Conservation (phyloP, 495 filamentous ascomycete species). For the Penicillium atrosanguineum region DNA sequence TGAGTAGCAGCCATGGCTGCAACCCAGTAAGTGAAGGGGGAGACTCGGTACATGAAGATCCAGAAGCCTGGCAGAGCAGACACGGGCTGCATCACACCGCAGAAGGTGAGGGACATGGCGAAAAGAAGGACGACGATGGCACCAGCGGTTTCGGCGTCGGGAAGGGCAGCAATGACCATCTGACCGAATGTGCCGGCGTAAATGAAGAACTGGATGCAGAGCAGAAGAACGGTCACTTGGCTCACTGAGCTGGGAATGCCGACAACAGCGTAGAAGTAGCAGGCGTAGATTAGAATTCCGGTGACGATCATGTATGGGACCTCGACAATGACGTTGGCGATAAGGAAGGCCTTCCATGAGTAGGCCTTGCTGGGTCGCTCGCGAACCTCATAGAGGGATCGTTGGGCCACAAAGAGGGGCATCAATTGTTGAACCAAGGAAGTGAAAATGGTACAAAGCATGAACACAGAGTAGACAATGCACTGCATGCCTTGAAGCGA, state of each 20-base stretch:
- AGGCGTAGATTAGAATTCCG: slow-evolving; percentile 41
- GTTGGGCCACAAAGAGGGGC: slow-evolving; percentile 61
- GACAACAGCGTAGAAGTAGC: slow-evolving; percentile 50
- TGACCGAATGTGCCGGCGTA: slow-evolving; percentile 49
- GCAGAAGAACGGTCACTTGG: slow-evolving; percentile 51
- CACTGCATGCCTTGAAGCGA: slow-evolving; percentile 50
- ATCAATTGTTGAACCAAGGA: slow-evolving; percentile 58
- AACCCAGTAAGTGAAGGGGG: slow-evolving; percentile 56
- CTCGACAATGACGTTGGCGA: slow-evolving; percentile 59
- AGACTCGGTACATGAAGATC: slow-evolving; percentile 52
- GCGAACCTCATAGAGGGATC: slow-evolving; percentile 64
- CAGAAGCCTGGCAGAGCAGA: slow-evolving; percentile 58
- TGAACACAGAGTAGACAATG: slow-evolving; percentile 59
- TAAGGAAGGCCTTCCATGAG: slow-evolving; percentile 66
- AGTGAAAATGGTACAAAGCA: slow-evolving; percentile 55
- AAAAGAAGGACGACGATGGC: slow-evolving; percentile 53
- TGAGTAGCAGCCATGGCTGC: slow-evolving; percentile 52
- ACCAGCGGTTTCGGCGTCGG: slow-evolving; percentile 53
- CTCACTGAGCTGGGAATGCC: slow-evolving; percentile 36
- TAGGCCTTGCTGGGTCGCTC: slow-evolving; percentile 68
- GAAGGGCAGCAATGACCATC: slow-evolving; percentile 56
- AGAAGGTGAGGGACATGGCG: slow-evolving; percentile 55
- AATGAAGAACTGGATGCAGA: slow-evolving; percentile 51
- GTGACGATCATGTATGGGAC: slow-evolving; percentile 47
- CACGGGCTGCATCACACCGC: slow-evolving; percentile 59